A percentile compares a stretch with the other conserved stretches of the same genome.
Conservation (phyloP, 768 basidiomycete genomes). For the Favolaschia claudopus region DNA sequence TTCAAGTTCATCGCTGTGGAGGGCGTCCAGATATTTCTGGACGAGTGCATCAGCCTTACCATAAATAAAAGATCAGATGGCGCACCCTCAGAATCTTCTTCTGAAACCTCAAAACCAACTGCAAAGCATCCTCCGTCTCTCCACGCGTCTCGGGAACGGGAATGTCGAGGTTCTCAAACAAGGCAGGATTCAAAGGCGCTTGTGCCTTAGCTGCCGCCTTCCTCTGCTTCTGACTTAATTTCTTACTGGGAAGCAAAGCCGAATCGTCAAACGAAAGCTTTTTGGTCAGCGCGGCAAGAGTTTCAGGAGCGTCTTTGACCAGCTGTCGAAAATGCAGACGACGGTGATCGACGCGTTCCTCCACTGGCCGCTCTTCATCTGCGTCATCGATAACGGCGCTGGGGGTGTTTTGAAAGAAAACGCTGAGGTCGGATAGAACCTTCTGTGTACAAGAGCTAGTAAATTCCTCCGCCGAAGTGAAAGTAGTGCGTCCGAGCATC, state of each 20-base stretch:
- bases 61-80: not conserved
- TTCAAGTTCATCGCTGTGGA: not conserved
- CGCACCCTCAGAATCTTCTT: slow-evolving; percentile 39
- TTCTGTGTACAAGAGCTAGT: slow-evolving; percentile 25
- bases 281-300: slow-evolving; percentile 2
- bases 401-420: slow-evolving; percentile 24
- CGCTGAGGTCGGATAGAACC: slow-evolving; percentile 36
- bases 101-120: slow-evolving; percentile 32
- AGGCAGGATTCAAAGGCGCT: slow-evolving; percentile 31
- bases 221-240: slow-evolving; percentile 37
- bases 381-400: slow-evolving; percentile 5
- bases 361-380: slow-evolving; percentile 18
- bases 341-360: slow-evolving; percentile 11
- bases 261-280: slow-evolving; percentile 12
- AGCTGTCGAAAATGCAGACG: slow-evolving; percentile 12
- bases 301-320: slow-evolving; percentile 22
- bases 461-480: slow-evolving; percentile 32
- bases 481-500: slow-evolving; percentile 44
- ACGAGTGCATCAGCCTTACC: not conserved
- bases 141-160: slow-evolving; percentile 32
- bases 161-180: slow-evolving; percentile 38
- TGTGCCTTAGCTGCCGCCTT: slow-evolving; percentile 22
- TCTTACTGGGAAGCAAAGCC: not conserved
- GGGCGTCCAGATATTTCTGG: not conserved
- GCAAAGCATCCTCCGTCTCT: slow-evolving; percentile 25